Percentiles rank a stretch among this genome's conserved stretches.
phyloP scores from a whole-genome alignment of 2,329 filamentous ascomycete genomes.

The Bipolaris victoriae region DNA sequence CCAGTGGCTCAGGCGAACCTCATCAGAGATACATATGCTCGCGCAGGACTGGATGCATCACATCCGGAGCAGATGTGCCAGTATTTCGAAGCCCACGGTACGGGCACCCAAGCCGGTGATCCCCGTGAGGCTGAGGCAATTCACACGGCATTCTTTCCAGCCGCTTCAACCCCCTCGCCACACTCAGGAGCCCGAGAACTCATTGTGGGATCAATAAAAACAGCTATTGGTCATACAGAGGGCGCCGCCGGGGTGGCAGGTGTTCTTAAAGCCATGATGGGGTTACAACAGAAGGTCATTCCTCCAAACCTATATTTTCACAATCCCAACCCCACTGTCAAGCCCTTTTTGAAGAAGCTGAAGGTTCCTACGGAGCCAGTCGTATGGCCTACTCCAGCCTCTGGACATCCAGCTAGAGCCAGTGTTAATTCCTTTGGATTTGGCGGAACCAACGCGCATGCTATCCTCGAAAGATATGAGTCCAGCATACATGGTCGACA shows the following conservation, averaged over 20 bases:
- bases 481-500: background rate
- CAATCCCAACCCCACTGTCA: constrained; percentile 42
- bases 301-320: constrained; percentile 45
- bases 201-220: constrained; percentile 33
- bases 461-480: constrained; percentile 32
- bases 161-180: no score
- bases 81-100: constrained; percentile 36
- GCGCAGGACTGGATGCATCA: constrained; percentile 43
- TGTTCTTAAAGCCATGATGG: constrained; percentile 47
- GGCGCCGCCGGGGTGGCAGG: constrained; percentile 47
- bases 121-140: constrained; percentile 11
- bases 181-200: background rate
- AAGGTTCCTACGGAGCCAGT: constrained; percentile 8
- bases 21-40: constrained; percentile 43
- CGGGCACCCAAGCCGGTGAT: constrained; percentile 1
- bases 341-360: constrained; percentile 23
- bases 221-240: constrained; percentile 36
- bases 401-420: constrained; percentile 13
- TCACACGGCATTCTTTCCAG: constrained; percentile 14
- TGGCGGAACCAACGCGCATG: constrained; percentile 37
- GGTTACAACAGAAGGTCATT: constrained; percentile 26
- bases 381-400: constrained; percentile 18
- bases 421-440: constrained; percentile 34
- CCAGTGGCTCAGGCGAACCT: constrained; percentile 52
- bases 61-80: constrained; percentile 16